Evolutionary conservation across 108 stramenopile genomes (phyloP), one percentile per base, ranked within the genome.

Genomic region (Nitzschia sp.): DNA sequence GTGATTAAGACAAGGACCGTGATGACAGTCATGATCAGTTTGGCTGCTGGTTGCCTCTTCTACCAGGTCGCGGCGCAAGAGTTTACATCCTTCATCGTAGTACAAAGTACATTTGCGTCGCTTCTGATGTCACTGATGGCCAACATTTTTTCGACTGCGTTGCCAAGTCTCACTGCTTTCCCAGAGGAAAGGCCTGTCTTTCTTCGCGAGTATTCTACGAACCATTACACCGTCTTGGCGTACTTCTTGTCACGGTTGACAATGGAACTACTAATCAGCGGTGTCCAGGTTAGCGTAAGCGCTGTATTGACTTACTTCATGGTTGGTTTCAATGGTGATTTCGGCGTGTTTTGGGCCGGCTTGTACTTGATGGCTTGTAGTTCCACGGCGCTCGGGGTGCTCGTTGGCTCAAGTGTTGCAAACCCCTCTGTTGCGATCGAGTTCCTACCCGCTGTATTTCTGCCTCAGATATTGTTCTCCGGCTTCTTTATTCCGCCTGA

Each of bases 401-500:
- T 85, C 17, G 41, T 87, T 21, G 86, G 86, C 0, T 85, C 75
- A 30, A 28, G 73, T 6, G 82, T 85, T 11, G 78, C 68, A 53
- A 74, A 85, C 69, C 76, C 83, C 17, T 80, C 85, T n/a, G 35
- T 76, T 13, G 90, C 68, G 0, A 69, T 69, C 33, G 85, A 91
- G 64, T 68, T 87, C 30, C 65, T 85, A 11, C 87, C 90, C 2
- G 34, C 85, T 3, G 15, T 92, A 11, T 82, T 89, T 71, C 74
- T 92, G 53, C 91, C 91, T 6, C 91, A 92, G 67, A 85, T 89
- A 56, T 79, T 92, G 38, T 85, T 92, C 57, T 71, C 79, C 29
- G 87, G 86, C 15, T 84, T 92, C 70, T 87, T 84, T 59, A 73
- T 88, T 30, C 46, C 75, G 2, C 63, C 73, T 17, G 44, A 32